Percentiles rank a stretch among this genome's conserved stretches.
Conservation (phyloP, 495 filamentous ascomycete species). For the Pseudoneurospora amorphoporcata region DNA sequence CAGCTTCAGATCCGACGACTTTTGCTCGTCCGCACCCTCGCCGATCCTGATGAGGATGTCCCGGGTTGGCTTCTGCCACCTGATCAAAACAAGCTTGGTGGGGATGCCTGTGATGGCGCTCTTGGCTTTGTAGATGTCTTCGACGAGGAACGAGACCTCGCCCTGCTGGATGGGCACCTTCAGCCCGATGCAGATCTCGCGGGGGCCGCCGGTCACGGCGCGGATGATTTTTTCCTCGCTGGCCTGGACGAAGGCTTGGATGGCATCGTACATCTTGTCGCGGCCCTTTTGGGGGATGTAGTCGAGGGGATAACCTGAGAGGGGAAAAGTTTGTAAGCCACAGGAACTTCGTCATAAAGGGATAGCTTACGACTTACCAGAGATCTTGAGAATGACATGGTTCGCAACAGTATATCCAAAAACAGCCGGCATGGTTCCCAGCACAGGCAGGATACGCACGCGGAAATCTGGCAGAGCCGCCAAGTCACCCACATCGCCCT, state of each 20-base stretch:
- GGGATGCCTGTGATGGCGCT: slow-evolving; percentile 74
- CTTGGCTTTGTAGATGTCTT: slow-evolving; percentile 78
- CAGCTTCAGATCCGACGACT: slow-evolving; percentile 50
- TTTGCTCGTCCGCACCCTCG: slow-evolving; percentile 57
- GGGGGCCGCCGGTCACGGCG: slow-evolving; percentile 37
- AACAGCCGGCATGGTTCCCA: slow-evolving; percentile 94
- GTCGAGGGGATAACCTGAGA: slow-evolving; percentile 67
- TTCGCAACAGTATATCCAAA: slow-evolving; percentile 90
- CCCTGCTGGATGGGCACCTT: slow-evolving; percentile 64
- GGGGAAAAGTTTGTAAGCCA: slow-evolving; percentile 1
- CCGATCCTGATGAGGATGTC: slow-evolving; percentile 39
- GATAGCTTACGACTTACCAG: slow-evolving; percentile 25
- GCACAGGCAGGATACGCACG: slow-evolving; percentile 82
- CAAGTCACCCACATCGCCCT: slow-evolving; percentile 80
- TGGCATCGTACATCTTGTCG: slow-evolving; percentile 82
- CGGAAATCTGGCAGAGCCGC: slow-evolving; percentile 86
- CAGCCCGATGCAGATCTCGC: slow-evolving; percentile 53
- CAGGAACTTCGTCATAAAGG: not conserved
- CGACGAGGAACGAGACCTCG: slow-evolving; percentile 77
- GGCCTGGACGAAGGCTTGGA: slow-evolving; percentile 61
- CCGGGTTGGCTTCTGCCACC: slow-evolving; percentile 54
- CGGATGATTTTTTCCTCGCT: slow-evolving; percentile 62
- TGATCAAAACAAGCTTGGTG: slow-evolving; percentile 61
- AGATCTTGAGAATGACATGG: slow-evolving; percentile 77
- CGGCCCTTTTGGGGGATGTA: slow-evolving; percentile 71